Conservation (phyloP, 345 rosid species). For the Chamaenerion angustifolium region DNA sequence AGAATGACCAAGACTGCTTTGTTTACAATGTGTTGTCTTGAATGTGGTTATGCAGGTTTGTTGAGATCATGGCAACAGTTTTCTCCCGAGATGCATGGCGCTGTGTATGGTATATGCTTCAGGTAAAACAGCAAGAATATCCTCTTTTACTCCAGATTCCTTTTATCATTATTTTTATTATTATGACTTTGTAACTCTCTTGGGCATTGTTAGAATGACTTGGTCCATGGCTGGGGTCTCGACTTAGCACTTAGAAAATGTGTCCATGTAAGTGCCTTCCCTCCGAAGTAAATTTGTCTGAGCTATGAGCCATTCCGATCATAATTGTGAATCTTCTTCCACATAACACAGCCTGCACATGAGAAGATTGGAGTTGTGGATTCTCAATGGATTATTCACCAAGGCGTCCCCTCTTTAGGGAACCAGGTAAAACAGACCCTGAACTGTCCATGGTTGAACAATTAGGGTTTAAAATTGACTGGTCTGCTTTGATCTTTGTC, state of each 20-base stretch:
- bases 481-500: neutral
- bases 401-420: slow-evolving; percentile 77
- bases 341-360: slow-evolving; percentile 65
- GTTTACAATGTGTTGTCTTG: neutral
- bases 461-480: neutral
- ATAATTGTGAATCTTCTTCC: too few relatives aligned
- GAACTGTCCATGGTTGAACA: too few relatives aligned
- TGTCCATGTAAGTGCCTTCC: slow-evolving; percentile 42
- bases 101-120: slow-evolving; percentile 97
- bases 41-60: slow-evolving; percentile 45
- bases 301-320: too few relatives aligned
- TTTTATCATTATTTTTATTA: neutral
- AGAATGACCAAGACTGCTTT: neutral
- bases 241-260: slow-evolving; percentile 92
- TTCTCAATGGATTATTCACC: slow-evolving; percentile 95
- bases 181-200: neutral
- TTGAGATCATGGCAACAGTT: slow-evolving; percentile 99
- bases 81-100: slow-evolving; percentile 94
- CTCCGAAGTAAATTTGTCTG: neutral
- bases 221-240: slow-evolving; percentile 99
- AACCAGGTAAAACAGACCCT: slow-evolving; percentile 40
- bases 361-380: slow-evolving; percentile 98
- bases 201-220: slow-evolving; percentile 58
- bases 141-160: neutral
- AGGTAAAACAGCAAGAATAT: slow-evolving; percentile 26